Conservation (phyloP, 1,139 yeast genomes). For the Yamadazyma membranifaciens region DNA sequence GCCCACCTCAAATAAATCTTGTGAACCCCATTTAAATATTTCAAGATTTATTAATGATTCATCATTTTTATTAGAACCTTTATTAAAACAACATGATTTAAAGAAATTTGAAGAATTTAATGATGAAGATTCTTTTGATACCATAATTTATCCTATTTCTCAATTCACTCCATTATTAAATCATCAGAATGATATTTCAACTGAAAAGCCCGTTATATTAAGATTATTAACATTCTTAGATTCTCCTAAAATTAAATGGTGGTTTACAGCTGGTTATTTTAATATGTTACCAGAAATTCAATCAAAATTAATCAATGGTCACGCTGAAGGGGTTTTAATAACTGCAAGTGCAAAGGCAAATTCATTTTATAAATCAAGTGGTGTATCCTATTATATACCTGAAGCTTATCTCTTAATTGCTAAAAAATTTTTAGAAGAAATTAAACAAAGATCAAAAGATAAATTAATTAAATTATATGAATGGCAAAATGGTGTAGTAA, state of each 20-base stretch:
- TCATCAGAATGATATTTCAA: conserved; percentile 58
- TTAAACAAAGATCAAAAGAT: conserved; percentile 43
- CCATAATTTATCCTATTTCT: conserved; percentile 88
- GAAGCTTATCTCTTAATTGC: conserved; percentile 84
- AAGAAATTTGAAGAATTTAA: conserved; percentile 34
- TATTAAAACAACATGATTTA: conserved; percentile 47
- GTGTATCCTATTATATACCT: conserved; percentile 80
- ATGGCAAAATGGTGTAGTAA: conserved; percentile 87
- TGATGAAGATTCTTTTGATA: conserved; percentile 41
- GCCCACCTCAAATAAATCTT: conserved; percentile 72
- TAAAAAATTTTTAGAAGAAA: conserved; percentile 60
- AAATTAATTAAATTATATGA: conserved; percentile 60
- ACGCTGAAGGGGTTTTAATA: conserved; percentile 68
- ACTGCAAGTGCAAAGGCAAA: conserved; percentile 94
- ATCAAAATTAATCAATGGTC: conserved; percentile 55
- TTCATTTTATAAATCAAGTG: conserved; percentile 84
- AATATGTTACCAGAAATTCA: conserved; percentile 81
- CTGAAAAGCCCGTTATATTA: conserved; percentile 74
- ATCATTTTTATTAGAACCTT: conserved; percentile 53
- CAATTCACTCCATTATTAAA: conserved; percentile 82
- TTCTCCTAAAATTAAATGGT: conserved; percentile 63
- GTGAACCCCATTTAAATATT: conserved; percentile 67
- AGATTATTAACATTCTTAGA: conserved; percentile 59
- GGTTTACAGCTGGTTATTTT: conserved; percentile 95
- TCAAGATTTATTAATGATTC: conserved; percentile 59